Conservation (phyloP, 345 rosid species). For the Eucalyptus microcorys region DNA sequence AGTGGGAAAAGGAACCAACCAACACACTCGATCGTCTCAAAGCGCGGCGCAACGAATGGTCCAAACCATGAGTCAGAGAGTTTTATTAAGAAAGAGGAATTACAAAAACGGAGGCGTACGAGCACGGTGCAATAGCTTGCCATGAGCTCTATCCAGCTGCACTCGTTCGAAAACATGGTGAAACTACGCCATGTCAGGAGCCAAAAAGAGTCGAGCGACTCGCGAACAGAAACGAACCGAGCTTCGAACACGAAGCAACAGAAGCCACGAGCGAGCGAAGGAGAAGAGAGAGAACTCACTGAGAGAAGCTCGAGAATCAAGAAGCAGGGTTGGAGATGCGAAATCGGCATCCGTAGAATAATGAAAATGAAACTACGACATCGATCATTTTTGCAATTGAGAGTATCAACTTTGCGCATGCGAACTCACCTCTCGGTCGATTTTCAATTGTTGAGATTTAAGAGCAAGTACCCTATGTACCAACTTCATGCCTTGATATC, state of each 20-base stretch:
- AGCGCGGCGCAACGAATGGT: neutral
- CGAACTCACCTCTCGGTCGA: neutral
- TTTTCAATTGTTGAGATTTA: neutral
- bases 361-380: neutral
- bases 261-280: neutral
- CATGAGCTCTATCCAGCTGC: neutral
- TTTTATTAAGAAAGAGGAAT: neutral
- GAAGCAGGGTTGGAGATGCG: neutral
- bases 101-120: neutral
- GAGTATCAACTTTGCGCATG: neutral
- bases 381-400: neutral
- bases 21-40: neutral
- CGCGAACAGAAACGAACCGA: neutral
- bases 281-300: neutral
- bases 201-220: neutral
- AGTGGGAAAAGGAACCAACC: neutral
- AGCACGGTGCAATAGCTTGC: neutral
- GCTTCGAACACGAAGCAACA: neutral
- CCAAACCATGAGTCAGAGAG: neutral
- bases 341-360: neutral
- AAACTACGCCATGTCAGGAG: neutral
- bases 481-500: neutral
- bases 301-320: neutral
- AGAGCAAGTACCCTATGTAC: neutral
- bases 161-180: neutral